Percentiles rank a stretch among this genome's conserved stretches.
These are phyloP conservation scores for Botrytis paeoniae DNA, from an alignment of 2,329 filamentous ascomycete species.

Conservation along the genomic window DNA sequence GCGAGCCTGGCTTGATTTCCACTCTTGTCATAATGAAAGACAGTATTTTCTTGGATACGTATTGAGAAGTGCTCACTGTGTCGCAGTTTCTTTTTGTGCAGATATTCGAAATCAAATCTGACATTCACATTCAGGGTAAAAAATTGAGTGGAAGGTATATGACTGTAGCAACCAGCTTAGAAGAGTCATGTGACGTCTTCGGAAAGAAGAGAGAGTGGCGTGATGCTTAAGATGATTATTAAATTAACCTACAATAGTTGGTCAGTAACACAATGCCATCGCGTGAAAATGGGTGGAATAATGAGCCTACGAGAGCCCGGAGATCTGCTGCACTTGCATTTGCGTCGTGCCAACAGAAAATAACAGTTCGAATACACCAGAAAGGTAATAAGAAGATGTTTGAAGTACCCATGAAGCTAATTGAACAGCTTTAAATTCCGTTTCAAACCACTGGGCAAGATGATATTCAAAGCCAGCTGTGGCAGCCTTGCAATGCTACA, in stretches of 20 bases:
- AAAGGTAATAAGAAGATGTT: neutral
- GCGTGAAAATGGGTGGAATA: neutral
- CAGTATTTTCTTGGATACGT: neutral
- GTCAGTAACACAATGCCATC: neutral
- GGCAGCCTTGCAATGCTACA: neutral
- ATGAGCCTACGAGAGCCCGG: neutral
- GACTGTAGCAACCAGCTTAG: neutral
- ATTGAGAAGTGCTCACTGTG: neutral
- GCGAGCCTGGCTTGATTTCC: constrained; percentile 19
- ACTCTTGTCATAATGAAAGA: constrained; percentile 16
- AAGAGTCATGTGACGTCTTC: neutral
- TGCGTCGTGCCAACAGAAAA: neutral
- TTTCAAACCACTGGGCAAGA: too few species aligned
- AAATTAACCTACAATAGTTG: neutral
- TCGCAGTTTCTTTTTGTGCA: neutral
- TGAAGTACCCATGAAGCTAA: neutral
- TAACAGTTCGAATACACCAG: neutral
- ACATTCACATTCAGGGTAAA: neutral
- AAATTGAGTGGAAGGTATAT: neutral
- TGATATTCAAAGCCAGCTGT: neutral
- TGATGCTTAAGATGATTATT: neutral
- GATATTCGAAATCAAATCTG: neutral
- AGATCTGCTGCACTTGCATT: constrained; percentile 4
- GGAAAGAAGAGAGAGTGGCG: neutral
- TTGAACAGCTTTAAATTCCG: neutral